Conservation (phyloP, 106 monocot species). For the Hemerocallis citrina region DNA sequence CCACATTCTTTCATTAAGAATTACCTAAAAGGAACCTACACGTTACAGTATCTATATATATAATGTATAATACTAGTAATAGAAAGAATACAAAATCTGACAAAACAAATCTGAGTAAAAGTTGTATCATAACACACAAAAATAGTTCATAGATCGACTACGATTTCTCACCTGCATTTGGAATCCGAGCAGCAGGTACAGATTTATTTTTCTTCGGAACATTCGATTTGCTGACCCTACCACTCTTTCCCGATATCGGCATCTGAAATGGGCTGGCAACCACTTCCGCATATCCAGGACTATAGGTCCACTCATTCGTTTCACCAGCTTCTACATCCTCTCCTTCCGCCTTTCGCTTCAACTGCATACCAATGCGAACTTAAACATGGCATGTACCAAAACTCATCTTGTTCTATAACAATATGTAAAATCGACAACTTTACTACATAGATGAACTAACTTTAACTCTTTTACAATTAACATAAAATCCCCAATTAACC, state of each 20-base stretch:
- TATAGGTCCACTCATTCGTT: conserved; percentile 49
- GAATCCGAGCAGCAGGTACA: conserved; percentile 43
- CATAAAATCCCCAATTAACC: not conserved
- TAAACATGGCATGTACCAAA: no score
- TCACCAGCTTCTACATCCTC: conserved; percentile 48
- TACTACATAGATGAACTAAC: no score
- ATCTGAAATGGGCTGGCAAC: conserved; percentile 37
- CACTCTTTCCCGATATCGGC: conserved; percentile 54
- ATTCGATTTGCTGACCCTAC: conserved; percentile 24
- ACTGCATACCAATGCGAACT: conserved; percentile 33
- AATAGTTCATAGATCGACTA: not conserved
- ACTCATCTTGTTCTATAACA: no score
- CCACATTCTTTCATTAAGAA: not conserved
- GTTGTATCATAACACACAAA: no score
- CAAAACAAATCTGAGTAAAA: no score
- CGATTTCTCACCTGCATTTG: conserved; percentile 46
- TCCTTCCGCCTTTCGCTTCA: conserved; percentile 48
- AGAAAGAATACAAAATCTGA: not conserved
- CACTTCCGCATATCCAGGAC: conserved; percentile 46
- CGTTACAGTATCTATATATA: not conserved
- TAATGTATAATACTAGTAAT: not conserved
- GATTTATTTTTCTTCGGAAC: conserved; percentile 29
- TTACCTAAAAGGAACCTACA: not conserved
- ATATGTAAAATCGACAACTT: no score
- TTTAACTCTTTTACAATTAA: no score